Conservation (phyloP, 192 early-diverging fungal genomes). For the Linnemannia zychae region DNA sequence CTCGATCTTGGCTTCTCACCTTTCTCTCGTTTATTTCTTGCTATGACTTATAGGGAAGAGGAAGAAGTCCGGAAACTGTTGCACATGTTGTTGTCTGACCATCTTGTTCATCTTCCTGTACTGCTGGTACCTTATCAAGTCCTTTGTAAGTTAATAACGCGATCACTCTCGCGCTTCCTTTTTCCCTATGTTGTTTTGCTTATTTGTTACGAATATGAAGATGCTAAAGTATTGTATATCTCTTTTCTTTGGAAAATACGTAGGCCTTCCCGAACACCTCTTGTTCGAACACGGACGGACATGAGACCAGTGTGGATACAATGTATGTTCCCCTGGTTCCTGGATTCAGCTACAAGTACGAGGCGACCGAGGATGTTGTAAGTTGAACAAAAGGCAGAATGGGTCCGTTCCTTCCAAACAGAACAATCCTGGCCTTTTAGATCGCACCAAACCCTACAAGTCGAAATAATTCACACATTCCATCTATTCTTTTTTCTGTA, state of each 20-base stretch:
- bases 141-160: constrained; percentile 14
- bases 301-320: background rate
- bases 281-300: background rate
- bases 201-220: background rate
- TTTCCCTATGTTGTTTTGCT: background rate
- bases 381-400: background rate
- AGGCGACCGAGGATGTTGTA: background rate
- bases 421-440: background rate
- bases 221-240: background rate
- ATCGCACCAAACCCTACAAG: no score
- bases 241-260: background rate
- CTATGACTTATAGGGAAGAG: background rate
- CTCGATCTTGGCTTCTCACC: no score
- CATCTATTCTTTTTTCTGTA: background rate
- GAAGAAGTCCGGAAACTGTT: constrained; percentile 23
- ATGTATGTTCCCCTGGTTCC: background rate
- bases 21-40: background rate
- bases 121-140: background rate
- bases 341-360: background rate
- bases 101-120: constrained; percentile 10
- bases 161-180: no score
- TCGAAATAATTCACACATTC: background rate
- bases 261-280: background rate
- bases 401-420: background rate
- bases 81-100: constrained; percentile 14